Conservation (phyloP, 1,139 yeast genomes). For the Saccharomyces uvarum region DNA sequence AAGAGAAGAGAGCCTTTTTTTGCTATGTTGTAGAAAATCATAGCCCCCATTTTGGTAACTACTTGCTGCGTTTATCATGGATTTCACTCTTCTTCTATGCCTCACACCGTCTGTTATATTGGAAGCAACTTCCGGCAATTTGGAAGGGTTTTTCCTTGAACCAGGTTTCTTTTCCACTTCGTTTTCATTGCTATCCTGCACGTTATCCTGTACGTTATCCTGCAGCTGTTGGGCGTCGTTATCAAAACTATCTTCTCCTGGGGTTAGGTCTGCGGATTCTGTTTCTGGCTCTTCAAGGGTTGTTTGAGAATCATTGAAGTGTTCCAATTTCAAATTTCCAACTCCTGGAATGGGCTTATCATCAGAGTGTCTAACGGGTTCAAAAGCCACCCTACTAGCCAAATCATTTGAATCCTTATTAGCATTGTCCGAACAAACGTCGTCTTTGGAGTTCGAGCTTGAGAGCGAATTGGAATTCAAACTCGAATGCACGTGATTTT, state of each 20-base stretch:
- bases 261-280: neutral
- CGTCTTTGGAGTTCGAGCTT: neutral
- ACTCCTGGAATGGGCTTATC: neutral
- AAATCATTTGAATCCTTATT: neutral
- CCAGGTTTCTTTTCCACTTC: neutral
- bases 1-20: slow-evolving; percentile 7
- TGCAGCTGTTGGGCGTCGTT: neutral
- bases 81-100: neutral
- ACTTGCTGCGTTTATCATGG: neutral
- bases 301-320: neutral
- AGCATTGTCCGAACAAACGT: neutral
- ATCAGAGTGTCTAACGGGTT: neutral
- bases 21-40: slow-evolving; percentile 13
- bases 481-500: neutral
- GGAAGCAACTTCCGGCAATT: neutral
- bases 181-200: neutral
- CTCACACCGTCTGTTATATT: neutral
- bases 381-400: neutral
- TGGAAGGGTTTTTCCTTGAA: neutral
- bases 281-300: neutral
- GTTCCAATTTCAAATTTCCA: neutral
- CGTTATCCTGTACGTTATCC: neutral
- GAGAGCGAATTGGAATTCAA: neutral
- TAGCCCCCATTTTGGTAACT: neutral
- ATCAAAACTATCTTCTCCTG: neutral